Base-by-base conservation (phyloP, 371 early-diverging fungal species). In the Mortierella sp. region DNA sequence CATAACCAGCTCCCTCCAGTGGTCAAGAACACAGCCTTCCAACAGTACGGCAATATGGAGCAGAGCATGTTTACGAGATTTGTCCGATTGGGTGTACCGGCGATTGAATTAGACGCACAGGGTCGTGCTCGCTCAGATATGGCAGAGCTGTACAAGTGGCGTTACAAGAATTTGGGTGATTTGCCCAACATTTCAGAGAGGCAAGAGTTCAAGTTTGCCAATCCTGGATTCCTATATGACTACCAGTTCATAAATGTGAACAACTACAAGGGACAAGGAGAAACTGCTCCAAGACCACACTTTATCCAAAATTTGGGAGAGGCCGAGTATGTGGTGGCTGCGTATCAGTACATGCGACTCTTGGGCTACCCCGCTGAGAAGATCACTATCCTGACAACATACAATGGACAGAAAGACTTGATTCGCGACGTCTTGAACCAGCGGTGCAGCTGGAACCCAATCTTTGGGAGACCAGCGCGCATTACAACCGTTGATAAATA, bases 1-100 rank as follows among this genome's bases (percentile, higher is more conserved):
- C 98, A 98, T 70, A 90, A 95, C 77, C 99, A 99, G 74, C 86
- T 98, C 40, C 97, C 98, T 11, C 98, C 98, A 22, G 94, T 98
- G 5, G 96, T 98, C 16, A 92, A 95, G 84, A 94, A 94, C 84
- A 83, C 86, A 59, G 94, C 94, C 0, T 92, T 98, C 79, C 93
- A 93, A 70, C 86, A 91, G 65, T 94, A 93, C 67, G 94, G 94
- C 61, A 94, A 96, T 76, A 89, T 98, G 94, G 96, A 96, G 72
- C 97, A 97, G 84, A 92, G 92, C 64, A 77, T 99, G 87, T 98
- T 98, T 84, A 87, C 94, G 0, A 90, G 99, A 0, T 90, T 98
- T 68, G 89, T 99, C 11, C 88, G 96, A 8, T 85, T 99, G 52
- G 98, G 97, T 51, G 97, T 97, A 12, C 96, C 97, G 6, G 86